phyloP scores from a whole-genome alignment of 257 asterid genomes.

The Solanum verrucosum region DNA sequence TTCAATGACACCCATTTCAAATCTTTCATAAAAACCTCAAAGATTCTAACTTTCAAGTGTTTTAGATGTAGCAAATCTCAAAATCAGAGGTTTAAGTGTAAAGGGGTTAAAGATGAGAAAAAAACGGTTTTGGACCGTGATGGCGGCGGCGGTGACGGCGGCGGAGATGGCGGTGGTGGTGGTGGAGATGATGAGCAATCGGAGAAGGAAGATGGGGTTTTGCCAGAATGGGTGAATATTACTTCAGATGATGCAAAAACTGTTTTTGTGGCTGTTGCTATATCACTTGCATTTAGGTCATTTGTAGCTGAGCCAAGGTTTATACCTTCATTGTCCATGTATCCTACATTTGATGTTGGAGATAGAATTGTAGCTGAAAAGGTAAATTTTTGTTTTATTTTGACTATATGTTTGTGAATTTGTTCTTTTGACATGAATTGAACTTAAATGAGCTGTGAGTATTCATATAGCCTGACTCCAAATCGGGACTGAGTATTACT shows the following conservation, averaged over 20 bases:
- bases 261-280: slow-evolving; percentile 65
- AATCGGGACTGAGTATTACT: neutral
- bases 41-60: neutral
- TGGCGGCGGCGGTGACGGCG: neutral
- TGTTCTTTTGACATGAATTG: neutral
- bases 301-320: slow-evolving; percentile 90
- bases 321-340: slow-evolving; percentile 87
- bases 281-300: slow-evolving; percentile 64
- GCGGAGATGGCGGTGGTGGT: neutral
- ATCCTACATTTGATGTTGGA: slow-evolving; percentile 86
- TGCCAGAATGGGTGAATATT: slow-evolving; percentile 38
- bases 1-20: neutral
- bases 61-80: neutral
- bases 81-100: neutral
- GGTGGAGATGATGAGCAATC: neutral
- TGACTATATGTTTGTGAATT: neutral
- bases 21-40: neutral
- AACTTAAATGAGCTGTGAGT: neutral
- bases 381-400: slow-evolving; percentile 24
- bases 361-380: slow-evolving; percentile 88
- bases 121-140: neutral
- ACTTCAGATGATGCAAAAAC: slow-evolving; percentile 87
- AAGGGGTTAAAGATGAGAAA: neutral
- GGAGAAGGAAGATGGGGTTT: neutral
- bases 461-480: neutral